A percentile compares a stretch with the other conserved stretches of the same genome.
phyloP scores from a whole-genome alignment of 1,284 basidiomycete species.

The Sutorius eximius region DNA sequence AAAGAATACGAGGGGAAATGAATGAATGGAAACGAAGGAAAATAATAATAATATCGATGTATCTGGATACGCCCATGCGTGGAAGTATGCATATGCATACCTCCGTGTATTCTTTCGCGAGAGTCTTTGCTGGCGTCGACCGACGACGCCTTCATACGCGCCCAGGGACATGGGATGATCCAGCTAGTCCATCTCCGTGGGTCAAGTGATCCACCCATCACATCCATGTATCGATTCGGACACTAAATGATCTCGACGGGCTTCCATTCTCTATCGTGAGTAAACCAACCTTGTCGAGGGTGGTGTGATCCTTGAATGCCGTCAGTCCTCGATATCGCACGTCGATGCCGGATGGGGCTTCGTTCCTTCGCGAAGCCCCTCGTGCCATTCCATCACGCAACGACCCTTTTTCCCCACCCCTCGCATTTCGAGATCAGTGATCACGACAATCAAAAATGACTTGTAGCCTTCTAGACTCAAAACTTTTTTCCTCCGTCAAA shows the following conservation, averaged over 20 bases:
- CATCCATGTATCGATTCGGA: no score
- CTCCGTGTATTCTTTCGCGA: no score
- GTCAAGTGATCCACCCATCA: background rate
- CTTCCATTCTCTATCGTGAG: background rate
- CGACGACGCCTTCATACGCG: background rate
- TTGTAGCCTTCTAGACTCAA: background rate
- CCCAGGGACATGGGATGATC: background rate
- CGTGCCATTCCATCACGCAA: background rate
- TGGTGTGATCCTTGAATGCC: background rate
- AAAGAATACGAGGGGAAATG: background rate
- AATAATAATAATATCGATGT: background rate
- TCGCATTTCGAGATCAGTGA: background rate
- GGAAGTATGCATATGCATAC: no score
- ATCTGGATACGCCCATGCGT: background rate
- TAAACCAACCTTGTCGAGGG: background rate
- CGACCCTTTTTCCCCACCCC: background rate
- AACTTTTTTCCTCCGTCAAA: background rate
- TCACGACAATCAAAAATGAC: background rate
- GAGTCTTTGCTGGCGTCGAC: background rate
- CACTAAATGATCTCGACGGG: background rate
- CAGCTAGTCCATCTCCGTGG: background rate
- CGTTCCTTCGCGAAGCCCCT: background rate
- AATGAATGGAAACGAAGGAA: background rate
- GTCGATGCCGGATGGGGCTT: background rate
- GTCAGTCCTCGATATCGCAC: background rate